Conservation (phyloP, 2,329 filamentous ascomycete genomes). For the Epichloe glyceriae region DNA sequence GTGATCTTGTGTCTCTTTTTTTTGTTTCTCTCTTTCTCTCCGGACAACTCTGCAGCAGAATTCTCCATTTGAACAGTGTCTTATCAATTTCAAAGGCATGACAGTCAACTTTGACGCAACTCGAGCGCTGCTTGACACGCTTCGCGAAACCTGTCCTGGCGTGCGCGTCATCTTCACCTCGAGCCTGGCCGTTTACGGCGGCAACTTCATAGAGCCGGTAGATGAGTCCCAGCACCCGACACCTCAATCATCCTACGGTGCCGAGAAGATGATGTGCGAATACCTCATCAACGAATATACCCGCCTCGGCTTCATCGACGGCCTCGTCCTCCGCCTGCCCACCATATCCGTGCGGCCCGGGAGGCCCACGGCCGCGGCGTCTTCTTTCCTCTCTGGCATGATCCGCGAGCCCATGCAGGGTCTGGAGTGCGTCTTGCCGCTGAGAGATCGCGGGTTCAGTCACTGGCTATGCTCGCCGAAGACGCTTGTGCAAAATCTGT, state of each 20-base stretch:
- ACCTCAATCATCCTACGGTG: constrained; percentile 44
- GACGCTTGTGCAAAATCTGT: constrained; percentile 31
- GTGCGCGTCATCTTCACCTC: constrained; percentile 45
- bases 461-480: constrained; percentile 37
- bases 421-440: constrained; percentile 29
- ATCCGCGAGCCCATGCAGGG: constrained; percentile 40
- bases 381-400: constrained; percentile 45
- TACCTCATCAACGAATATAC: constrained; percentile 14
- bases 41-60: neutral
- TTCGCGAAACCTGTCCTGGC: constrained; percentile 30
- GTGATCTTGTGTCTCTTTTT: neutral
- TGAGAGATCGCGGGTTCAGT: constrained; percentile 27
- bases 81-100: constrained; percentile 20
- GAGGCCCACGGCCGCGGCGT: constrained; percentile 43
- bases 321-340: constrained; percentile 41
- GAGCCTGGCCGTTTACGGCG: constrained; percentile 45
- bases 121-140: constrained; percentile 35
- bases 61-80: too few relatives aligned
- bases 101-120: constrained; percentile 45
- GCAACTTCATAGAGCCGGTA: constrained; percentile 32
- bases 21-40: neutral
- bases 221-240: constrained; percentile 31
- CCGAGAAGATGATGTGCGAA: constrained; percentile 48
- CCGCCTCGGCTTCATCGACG: constrained; percentile 41
- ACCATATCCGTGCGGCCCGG: constrained; percentile 47